Evolutionary conservation across 2,329 filamentous ascomycete species (phyloP), one percentile per base, ranked within the genome.

Genomic region (Cadophora luteo-olivacea): DNA sequence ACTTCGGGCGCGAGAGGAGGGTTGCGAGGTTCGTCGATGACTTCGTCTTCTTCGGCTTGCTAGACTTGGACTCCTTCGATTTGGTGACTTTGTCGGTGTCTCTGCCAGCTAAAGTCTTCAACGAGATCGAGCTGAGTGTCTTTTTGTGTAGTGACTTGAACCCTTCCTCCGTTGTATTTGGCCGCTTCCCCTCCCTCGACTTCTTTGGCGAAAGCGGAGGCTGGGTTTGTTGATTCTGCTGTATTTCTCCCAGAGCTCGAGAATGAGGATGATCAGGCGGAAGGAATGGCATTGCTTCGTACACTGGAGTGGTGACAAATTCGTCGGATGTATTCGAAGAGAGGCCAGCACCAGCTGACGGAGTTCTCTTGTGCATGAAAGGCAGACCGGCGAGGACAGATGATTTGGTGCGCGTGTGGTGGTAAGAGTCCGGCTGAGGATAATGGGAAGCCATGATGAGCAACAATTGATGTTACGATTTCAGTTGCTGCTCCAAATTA

Each of bases 11-110:
- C 67, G 89, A 89, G 63, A 97, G 86, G 65, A 97, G 86, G 4
- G 86, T 89, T 0, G 89, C 88, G n/a, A 98, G 84, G 77, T 94
- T 97, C 38, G 92, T 92, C 3, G 92, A 87, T 0, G 94, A 97
- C 79, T 95, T 97, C 48, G 87, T 87, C 82, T 95, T 97, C 77
- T 91, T 91, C 32, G 88, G 87, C 76, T 91, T 92, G 68, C 84
- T 84, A 12, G 80, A 73, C 63, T 86, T 84, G 69, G 80, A 78
- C 72, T 83, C 83, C 67, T 81, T 79, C 29, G 76, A 72, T 63
- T 80, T 83, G 68, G 76, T 63, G 48, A 68, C 66, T 65, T 76
- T 77, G 12, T 74, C 71, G 52, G 72, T 61, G 63, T 83, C 83
- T 70, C 79, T 82, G 51, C 74, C 73, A 29, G 76, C 74, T 25